These are phyloP conservation scores for Turnera subulata DNA, from an alignment of 345 rosid species.

Conservation along the genomic window DNA sequence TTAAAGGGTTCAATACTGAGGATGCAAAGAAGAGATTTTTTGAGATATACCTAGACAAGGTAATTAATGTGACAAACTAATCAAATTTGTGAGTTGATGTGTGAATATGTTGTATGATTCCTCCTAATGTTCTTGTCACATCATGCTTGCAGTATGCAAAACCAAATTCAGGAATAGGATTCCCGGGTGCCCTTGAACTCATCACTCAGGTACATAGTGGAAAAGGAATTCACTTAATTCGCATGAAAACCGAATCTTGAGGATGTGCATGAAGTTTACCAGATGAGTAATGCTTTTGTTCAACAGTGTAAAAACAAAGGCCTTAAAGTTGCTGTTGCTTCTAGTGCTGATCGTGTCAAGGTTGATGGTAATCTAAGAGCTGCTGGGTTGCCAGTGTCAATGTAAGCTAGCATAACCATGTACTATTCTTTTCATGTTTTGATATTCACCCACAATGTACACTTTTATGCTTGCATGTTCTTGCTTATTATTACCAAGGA, in stretches of 20 bases:
- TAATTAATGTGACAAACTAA: conserved; percentile 16
- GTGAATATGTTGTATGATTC: not conserved
- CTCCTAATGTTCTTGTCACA: conserved; percentile 9
- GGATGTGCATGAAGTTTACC: conserved; percentile 2
- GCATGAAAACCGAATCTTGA: not conserved
- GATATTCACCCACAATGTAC: not conserved
- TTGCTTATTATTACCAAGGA: too few relatives aligned
- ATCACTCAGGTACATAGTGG: conserved; percentile 55
- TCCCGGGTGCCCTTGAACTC: conserved; percentile 91
- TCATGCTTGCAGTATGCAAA: conserved; percentile 66
- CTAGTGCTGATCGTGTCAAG: conserved; percentile 94
- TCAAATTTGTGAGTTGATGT: conserved; percentile 3
- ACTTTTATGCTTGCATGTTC: not conserved
- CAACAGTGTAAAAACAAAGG: conserved; percentile 79
- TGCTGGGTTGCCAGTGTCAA: conserved; percentile 64
- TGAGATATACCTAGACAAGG: conserved; percentile 90
- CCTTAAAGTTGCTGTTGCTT: conserved; percentile 92
- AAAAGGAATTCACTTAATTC: not conserved
- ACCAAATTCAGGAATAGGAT: conserved; percentile 93
- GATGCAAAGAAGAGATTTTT: conserved; percentile 80
- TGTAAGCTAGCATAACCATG: conserved; percentile 41
- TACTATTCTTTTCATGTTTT: too few relatives aligned
- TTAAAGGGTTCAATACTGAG: conserved; percentile 56
- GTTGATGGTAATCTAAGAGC: conserved; percentile 93
- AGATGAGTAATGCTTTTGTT: conserved; percentile 1